Percentiles rank a stretch among this genome's conserved stretches.
Conservation (phyloP, 306 rosid genomes). For the Psophocarpus tetragonolobus region DNA sequence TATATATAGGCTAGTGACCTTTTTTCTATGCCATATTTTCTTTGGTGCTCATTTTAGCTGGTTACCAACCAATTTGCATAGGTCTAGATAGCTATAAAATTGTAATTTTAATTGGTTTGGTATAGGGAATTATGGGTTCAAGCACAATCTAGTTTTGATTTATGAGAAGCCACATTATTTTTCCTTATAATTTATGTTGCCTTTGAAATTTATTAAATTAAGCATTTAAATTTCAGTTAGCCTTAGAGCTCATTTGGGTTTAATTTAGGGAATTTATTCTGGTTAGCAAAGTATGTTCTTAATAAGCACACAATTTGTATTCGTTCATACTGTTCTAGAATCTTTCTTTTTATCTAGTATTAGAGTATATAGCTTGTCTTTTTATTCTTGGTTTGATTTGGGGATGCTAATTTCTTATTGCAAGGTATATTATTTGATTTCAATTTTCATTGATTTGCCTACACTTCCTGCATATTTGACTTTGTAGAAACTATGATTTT, state of each 20-base stretch:
- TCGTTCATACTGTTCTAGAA: background rate
- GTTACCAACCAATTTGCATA: background rate
- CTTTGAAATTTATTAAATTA: background rate
- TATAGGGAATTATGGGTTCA: background rate
- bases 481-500: too few relatives aligned
- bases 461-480: too few relatives aligned
- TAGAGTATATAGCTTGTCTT: too few relatives aligned
- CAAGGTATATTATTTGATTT: too few relatives aligned
- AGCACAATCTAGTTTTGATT: slow-evolving; percentile 11
- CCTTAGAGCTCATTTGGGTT: background rate
- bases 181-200: background rate
- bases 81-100: background rate
- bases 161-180: slow-evolving; percentile 3
- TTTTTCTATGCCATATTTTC: slow-evolving; percentile 8
- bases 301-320: background rate
- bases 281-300: background rate
- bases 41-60: slow-evolving; percentile 9
- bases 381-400: too few relatives aligned
- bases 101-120: slow-evolving; percentile 8
- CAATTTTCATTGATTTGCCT: too few relatives aligned
- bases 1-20: background rate
- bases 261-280: background rate
- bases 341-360: too few relatives aligned
- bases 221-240: background rate
- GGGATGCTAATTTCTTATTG: too few relatives aligned